Evolutionary conservation across 2,329 filamentous ascomycete species (phyloP), one percentile per base, ranked within the genome.

Genomic region (Ceratocystis cubensis): DNA sequence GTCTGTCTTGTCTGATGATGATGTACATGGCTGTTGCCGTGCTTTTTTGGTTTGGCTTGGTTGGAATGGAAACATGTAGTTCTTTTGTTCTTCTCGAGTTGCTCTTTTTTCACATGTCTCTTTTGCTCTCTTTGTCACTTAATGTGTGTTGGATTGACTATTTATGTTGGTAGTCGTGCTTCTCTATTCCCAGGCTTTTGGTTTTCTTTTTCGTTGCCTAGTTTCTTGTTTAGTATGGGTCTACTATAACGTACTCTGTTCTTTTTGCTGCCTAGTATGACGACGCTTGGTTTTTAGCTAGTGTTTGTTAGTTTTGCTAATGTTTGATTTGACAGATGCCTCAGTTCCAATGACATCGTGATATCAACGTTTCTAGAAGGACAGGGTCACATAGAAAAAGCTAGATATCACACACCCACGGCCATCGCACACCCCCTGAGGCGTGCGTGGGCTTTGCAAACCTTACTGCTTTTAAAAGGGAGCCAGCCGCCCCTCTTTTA

Each of bases 381-480:
- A 30, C 53, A 59, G 25, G 28, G 28, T n/a, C 33, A 17, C 25
- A 25, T 22, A n/a, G 8, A 5, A 30, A 20, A 15, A 25, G 48
- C 28, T 25, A 4, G 25, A 59, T 59, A 17, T 33, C 53, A 59
- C 53, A 59, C 53, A 5, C 53, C 53, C 53, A 50, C 37, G 10
- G n/a, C 17, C 46, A 30, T 17, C 53, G 30, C 7, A 17, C 53
- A 59, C 53, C 53, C 53, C 33, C 25, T n/a, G 53, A 30, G 53
- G 53, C 20, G 53, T 33, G 53, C 17, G 53, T 25, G 53, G 22
- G n/a, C 20, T 59, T 37, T 37, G 22, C 28, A 33, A 33, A 33
- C 28, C 33, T 59, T 30, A 59, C 53, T 59, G 28, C 28, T 59
- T 59, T 59, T 30, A 30, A 59, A 59, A 37, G 28, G 28, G 53